Evolutionary conservation across 495 filamentous ascomycete species (phyloP), one percentile per base, ranked within the genome.

Genomic region (Podospora comata): DNA sequence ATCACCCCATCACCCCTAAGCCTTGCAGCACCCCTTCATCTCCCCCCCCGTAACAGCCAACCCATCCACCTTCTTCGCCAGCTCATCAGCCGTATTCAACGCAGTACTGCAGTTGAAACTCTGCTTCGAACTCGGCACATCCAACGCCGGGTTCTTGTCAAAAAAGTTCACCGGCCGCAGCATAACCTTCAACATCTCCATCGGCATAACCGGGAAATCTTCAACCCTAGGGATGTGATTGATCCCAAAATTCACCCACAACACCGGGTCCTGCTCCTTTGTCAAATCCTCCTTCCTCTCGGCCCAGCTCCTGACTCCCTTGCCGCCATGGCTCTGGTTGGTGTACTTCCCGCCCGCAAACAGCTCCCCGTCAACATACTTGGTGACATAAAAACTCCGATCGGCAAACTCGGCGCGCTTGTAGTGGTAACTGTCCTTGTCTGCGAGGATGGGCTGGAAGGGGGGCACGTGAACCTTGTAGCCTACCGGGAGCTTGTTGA

Each of bases 301-400:
- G 0, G 72, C 70, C 72, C 75, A 79, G 34, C 67, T 67, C 16
- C 73, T 69, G 18, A 71, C 75, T 2, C 73, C 75, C 0, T 58
- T 66, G 4, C 71, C 77, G n/a, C 71, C 72, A 3, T 74, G 74
- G 34, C 76, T 77, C 79, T 97, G 94, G 70, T 96, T 91, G 3
- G 93, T 97, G 76, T 94, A 97, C 74, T 89, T 85, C 6, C 93
- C 93, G 7, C 89, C 92, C 0, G 93, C 88, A 74, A 87, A 96
- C 4, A 96, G 78, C 76, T 97, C 93, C 6, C 83, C 87, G 65
- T 96, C 93, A 55, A 80, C 82, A 76, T 96, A 91, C 23, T 85
- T 85, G 1, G 92, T 93, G 4, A 94, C 87, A 81, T 93, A 97
- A 61, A 97, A 83, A 64, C 90, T 89, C 69, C 89, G 89, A 72